Base-by-base conservation (phyloP, 2,329 filamentous ascomycete species). In the Trichoderma lentiforme region DNA sequence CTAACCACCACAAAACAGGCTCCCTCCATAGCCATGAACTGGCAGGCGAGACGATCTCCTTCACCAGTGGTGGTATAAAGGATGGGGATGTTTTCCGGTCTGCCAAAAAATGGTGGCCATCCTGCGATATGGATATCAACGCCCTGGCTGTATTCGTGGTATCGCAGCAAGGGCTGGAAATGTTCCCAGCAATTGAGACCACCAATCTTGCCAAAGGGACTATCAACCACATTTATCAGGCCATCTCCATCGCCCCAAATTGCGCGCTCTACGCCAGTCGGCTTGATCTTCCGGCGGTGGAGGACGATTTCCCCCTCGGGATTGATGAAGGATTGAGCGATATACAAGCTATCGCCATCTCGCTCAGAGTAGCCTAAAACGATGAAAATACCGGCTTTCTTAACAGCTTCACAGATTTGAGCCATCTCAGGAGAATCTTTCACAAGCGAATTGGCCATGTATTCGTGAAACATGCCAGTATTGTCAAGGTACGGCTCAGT, bases 111-210 rank as follows among this genome's bases (percentile, higher is more conserved):
- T 1, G 64, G 51, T 15, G 64, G 64, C 64, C 51, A 58, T 4
- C 64, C 32, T 15, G 21, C 64, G 24, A 67, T 21, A 2, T 67
- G 64, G 24, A 67, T 67, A 6, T 67, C 51, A 15, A 67, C 51
- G 4, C 51, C 64, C 18, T 67, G 51, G 9, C 64, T 67, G 21
- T 67, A 57, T 12, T 57, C 47, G 21, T 57, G 47, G 32, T 57
- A 67, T 39, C 64, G 63, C 21, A 66, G n/a, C 30, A 66, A 7
- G 6, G 75, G 68, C 21, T 67, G 73, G 7, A 73, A 83, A 71
- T 89, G 84, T 75, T 87, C 85, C 84, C 84, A 88, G 77, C 86
- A 87, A 73, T 86, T 86, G 61, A 88, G 78, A 1, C 82, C 83
- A 1, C 86, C 87, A 11, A 88, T 82, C 11, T 83, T 84, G 28